Conservation (phyloP, 495 filamentous ascomycete species). For the Amorphotheca resinae region DNA sequence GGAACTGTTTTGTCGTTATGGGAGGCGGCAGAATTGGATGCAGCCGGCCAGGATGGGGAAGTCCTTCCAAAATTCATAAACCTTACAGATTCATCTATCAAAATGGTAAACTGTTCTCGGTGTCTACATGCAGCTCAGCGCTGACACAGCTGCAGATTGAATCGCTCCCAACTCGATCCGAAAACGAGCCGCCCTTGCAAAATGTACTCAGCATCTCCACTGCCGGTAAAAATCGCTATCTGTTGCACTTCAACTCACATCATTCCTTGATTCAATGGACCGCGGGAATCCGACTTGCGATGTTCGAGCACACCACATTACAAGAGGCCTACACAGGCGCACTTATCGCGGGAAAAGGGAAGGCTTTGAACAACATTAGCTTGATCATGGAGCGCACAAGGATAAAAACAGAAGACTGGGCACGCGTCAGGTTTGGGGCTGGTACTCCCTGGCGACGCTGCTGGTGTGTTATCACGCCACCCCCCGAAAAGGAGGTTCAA, state of each 20-base stretch:
- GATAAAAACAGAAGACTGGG: slow-evolving; percentile 82
- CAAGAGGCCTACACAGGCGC: slow-evolving; percentile 97
- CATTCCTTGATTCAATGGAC: slow-evolving; percentile 95
- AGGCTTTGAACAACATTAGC: slow-evolving; percentile 71
- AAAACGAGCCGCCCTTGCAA: slow-evolving; percentile 64
- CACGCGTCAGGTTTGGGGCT: slow-evolving; percentile 86
- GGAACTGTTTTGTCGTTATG: slow-evolving; percentile 91
- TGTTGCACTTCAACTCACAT: slow-evolving; percentile 90
- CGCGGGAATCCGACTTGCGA: slow-evolving; percentile 80
- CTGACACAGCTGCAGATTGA: slow-evolving; percentile 54
- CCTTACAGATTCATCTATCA: slow-evolving; percentile 90
- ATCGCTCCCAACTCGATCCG: slow-evolving; percentile 67
- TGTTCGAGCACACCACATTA: slow-evolving; percentile 87
- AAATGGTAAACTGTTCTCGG: slow-evolving; percentile 56
- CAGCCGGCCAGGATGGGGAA: slow-evolving; percentile 67
- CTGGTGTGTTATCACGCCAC: slow-evolving; percentile 89
- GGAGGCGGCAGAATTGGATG: slow-evolving; percentile 90
- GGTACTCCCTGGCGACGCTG: slow-evolving; percentile 94
- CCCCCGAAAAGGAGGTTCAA: slow-evolving; percentile 80
- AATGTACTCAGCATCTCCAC: slow-evolving; percentile 94
- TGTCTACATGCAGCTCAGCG: not conserved
- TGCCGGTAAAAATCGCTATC: slow-evolving; percentile 86
- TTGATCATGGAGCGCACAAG: slow-evolving; percentile 68
- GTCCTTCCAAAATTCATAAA: slow-evolving; percentile 94
- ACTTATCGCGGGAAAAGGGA: slow-evolving; percentile 90